A percentile compares a stretch with the other conserved stretches of the same genome.
These are phyloP conservation scores for Cryptomeria japonica DNA, from an alignment of 75 land plant genomes.

Conservation along the genomic window DNA sequence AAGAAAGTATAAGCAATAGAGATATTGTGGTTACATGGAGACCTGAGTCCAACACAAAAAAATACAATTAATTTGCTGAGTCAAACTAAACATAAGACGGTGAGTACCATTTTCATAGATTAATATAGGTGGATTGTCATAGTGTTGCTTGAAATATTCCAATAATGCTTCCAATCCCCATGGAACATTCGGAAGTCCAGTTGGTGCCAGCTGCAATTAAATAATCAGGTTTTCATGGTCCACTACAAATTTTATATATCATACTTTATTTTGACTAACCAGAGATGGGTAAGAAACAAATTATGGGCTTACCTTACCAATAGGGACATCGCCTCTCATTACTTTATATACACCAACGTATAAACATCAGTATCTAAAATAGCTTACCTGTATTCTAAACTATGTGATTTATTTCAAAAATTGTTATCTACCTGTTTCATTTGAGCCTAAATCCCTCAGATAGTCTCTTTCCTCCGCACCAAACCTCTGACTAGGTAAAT, in stretches of 20 bases:
- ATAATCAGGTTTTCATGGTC: not conserved
- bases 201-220: not conserved
- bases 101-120: slow-evolving; percentile 40
- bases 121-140: slow-evolving; percentile 28
- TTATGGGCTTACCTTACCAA: not conserved
- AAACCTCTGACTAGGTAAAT: not conserved
- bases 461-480: not conserved
- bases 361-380: not conserved
- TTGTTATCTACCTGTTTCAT: not conserved
- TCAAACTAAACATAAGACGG: not conserved
- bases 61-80: too few species aligned
- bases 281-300: too few species aligned
- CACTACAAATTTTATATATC: not conserved
- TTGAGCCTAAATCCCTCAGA: not conserved
- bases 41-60: not conserved
- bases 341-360: not conserved
- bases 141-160: slow-evolving; percentile 32
- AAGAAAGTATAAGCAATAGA: too few species aligned
- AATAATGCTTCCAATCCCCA: slow-evolving; percentile 27
- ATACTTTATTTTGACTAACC: too few species aligned
- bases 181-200: slow-evolving; percentile 16
- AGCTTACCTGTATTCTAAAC: not conserved
- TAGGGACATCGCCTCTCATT: not conserved
- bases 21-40: too few species aligned
- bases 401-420: not conserved